A percentile compares a stretch with the other conserved stretches of the same genome.
phyloP scores from a whole-genome alignment of 257 asterid species.

The Knoxia roxburghii region DNA sequence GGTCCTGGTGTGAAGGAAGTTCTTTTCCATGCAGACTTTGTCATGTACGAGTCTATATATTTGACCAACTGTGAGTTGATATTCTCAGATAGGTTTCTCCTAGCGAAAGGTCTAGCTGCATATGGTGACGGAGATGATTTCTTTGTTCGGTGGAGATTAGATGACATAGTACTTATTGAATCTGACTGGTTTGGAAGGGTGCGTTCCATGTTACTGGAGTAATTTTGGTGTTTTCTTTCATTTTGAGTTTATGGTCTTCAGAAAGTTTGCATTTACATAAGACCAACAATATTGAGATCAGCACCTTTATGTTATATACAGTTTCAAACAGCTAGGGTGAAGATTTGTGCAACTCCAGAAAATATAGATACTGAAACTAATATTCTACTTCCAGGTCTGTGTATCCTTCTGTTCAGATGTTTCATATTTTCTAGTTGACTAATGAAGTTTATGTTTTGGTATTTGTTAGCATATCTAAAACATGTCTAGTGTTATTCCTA shows the following conservation, averaged over 20 bases:
- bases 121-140: slow-evolving; percentile 28
- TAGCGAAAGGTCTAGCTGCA: slow-evolving; percentile 39
- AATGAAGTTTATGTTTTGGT: neutral
- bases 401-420: slow-evolving; percentile 11
- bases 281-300: slow-evolving; percentile 18
- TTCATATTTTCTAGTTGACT: neutral
- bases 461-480: neutral
- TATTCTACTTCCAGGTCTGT: slow-evolving; percentile 43
- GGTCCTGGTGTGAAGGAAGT: slow-evolving; percentile 32
- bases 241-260: slow-evolving; percentile 5
- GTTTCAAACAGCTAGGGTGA: slow-evolving; percentile 44
- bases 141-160: slow-evolving; percentile 46
- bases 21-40: slow-evolving; percentile 47
- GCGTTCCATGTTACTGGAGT: slow-evolving; percentile 21
- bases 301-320: slow-evolving; percentile 23
- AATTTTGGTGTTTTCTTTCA: neutral
- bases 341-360: slow-evolving; percentile 38
- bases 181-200: slow-evolving; percentile 65
- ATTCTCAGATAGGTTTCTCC: slow-evolving; percentile 51
- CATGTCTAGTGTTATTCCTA: neutral
- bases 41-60: slow-evolving; percentile 34
- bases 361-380: slow-evolving; percentile 24
- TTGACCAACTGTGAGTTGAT: slow-evolving; percentile 42
- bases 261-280: slow-evolving; percentile 1
- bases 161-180: slow-evolving; percentile 59